These are phyloP conservation scores for Tylopilus cervinicoccineus DNA, from an alignment of 768 basidiomycete species.

Conservation along the genomic window DNA sequence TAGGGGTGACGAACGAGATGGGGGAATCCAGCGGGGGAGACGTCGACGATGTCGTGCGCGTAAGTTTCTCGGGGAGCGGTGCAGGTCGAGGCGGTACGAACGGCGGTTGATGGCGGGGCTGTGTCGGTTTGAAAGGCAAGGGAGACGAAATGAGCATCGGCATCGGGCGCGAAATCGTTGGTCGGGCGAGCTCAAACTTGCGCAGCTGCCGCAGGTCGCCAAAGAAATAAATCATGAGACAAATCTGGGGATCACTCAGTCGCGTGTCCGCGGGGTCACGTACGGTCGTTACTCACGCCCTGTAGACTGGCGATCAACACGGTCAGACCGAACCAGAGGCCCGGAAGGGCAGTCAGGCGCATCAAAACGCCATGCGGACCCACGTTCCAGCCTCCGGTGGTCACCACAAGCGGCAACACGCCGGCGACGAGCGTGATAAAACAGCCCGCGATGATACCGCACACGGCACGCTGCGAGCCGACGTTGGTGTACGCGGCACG, in stretches of 20 bases:
- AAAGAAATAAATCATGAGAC: constrained; percentile 74
- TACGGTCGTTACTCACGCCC: constrained; percentile 44
- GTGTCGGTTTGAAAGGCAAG: neutral
- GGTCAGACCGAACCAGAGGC: constrained; percentile 66
- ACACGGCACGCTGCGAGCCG: constrained; percentile 63
- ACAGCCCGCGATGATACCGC: constrained; percentile 62
- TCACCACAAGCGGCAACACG: constrained; percentile 50
- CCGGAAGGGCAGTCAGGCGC: constrained; percentile 58
- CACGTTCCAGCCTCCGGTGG: constrained; percentile 33
- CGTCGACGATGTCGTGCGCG: neutral
- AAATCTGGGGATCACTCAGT: constrained; percentile 36
- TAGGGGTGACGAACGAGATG: constrained; percentile 1
- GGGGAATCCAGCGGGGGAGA: constrained; percentile 13
- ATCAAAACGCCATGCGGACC: constrained; percentile 44
- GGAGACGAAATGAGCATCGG: constrained; percentile 17
- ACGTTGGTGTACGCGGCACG: constrained; percentile 64
- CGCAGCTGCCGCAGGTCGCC: constrained; percentile 76
- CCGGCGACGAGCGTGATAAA: constrained; percentile 46
- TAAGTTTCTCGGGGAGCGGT: constrained; percentile 1
- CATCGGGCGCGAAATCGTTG: constrained; percentile 51
- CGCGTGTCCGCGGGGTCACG: neutral
- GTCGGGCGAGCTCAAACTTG: constrained; percentile 72
- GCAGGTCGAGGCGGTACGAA: constrained; percentile 7
- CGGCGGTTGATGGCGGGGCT: neutral
- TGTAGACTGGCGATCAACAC: constrained; percentile 60